A percentile compares a stretch with the other conserved stretches of the same genome.
Evolutionary conservation across 2,329 filamentous ascomycete genomes (phyloP).

Genomic region (Apiospora phragmitis): DNA sequence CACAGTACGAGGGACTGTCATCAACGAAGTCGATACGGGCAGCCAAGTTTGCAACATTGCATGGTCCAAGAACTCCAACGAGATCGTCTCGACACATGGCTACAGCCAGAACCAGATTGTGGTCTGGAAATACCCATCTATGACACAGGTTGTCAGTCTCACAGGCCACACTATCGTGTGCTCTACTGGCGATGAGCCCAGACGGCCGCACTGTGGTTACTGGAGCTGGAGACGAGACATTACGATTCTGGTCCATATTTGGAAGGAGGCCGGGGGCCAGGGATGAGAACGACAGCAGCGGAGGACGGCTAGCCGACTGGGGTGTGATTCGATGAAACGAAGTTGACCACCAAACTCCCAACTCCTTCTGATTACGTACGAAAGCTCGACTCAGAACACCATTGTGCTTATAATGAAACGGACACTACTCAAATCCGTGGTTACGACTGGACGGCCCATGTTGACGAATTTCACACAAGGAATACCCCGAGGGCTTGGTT

Average conservation of each 20-base stretch:
- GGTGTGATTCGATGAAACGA: slow-evolving; percentile 70
- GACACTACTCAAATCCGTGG: neutral
- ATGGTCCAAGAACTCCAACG: slow-evolving; percentile 97
- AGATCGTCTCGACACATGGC: slow-evolving; percentile 95
- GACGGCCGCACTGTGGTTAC: slow-evolving; percentile 94
- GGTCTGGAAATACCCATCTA: slow-evolving; percentile 98
- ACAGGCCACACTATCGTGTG: slow-evolving; percentile 97
- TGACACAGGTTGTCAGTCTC: slow-evolving; percentile 93
- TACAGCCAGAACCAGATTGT: slow-evolving; percentile 99
- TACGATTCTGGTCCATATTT: slow-evolving; percentile 97
- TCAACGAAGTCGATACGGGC: slow-evolving; percentile 92
- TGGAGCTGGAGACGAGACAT: slow-evolving; percentile 91
- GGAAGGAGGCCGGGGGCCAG: slow-evolving; percentile 74
- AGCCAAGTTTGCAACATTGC: slow-evolving; percentile 98
- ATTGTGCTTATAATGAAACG: slow-evolving; percentile 9
- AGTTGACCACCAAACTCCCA: slow-evolving; percentile 1
- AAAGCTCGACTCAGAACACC: slow-evolving; percentile 13
- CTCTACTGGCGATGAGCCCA: slow-evolving; percentile 96
- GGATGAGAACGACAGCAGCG: slow-evolving; percentile 63
- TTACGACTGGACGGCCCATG: neutral
- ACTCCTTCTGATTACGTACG: slow-evolving; percentile 13
- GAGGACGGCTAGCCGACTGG: slow-evolving; percentile 72
- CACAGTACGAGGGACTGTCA: slow-evolving; percentile 75
- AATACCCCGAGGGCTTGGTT: slow-evolving; percentile 3
- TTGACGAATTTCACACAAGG: slow-evolving; percentile 8